phyloP scores from a whole-genome alignment of 2,329 filamentous ascomycete species.

The Peltaster fructicola region DNA sequence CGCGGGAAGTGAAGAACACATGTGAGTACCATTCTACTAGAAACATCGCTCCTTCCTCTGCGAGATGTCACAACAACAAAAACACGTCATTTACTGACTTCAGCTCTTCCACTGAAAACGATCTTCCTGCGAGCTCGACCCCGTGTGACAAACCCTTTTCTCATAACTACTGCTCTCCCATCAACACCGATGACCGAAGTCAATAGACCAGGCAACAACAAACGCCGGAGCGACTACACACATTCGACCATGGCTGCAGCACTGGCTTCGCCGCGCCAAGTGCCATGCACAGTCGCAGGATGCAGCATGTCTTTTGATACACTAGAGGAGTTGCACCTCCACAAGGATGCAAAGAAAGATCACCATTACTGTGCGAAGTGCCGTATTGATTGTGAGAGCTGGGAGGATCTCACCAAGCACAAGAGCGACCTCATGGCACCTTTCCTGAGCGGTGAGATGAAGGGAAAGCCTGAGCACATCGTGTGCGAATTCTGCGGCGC shows the following conservation, averaged over 20 bases:
- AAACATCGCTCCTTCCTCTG: too few relatives aligned
- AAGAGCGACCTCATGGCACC: slow-evolving; percentile 19
- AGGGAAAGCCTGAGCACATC: slow-evolving; percentile 24
- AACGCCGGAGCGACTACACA: slow-evolving; percentile 1
- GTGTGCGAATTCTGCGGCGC: slow-evolving; percentile 39
- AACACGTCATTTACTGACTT: too few relatives aligned
- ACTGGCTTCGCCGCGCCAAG: slow-evolving; percentile 13
- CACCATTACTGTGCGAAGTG: slow-evolving; percentile 30
- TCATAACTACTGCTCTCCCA: too few relatives aligned
- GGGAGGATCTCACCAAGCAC: slow-evolving; percentile 16
- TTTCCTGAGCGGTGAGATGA: slow-evolving; percentile 9
- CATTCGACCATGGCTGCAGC: slow-evolving; percentile 9
- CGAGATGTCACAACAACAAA: too few relatives aligned
- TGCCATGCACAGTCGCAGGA: slow-evolving; percentile 26
- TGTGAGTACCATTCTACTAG: too few relatives aligned
- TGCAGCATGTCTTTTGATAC: slow-evolving; percentile 31
- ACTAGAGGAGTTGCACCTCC: slow-evolving; percentile 28
- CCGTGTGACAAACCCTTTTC: too few relatives aligned
- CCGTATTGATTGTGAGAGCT: slow-evolving; percentile 20
- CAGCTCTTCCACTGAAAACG: too few relatives aligned
- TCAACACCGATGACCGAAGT: too few relatives aligned
- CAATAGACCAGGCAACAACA: too few relatives aligned
- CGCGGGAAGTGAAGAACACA: too few relatives aligned
- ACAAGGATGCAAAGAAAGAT: slow-evolving; percentile 29
- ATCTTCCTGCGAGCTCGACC: too few relatives aligned